These are phyloP conservation scores for Candida parachauliodes DNA, from an alignment of 805 yeast species.

Conservation along the genomic window DNA sequence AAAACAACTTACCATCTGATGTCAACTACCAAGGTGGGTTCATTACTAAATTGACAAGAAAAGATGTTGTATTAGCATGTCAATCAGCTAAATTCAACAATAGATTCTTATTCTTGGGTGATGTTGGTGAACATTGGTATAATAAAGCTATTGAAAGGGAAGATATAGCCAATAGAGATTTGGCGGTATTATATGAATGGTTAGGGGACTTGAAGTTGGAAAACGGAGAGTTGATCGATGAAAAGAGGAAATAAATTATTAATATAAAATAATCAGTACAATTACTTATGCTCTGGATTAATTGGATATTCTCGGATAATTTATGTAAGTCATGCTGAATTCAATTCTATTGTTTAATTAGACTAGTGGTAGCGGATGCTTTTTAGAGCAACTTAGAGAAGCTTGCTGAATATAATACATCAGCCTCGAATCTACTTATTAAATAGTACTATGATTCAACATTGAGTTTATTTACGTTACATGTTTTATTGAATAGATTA, in stretches of 20 bases:
- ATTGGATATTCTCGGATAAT: too few relatives aligned
- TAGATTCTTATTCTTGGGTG: constrained; percentile 38
- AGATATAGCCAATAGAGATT: constrained; percentile 37
- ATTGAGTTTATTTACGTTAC: too few relatives aligned
- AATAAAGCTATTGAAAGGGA: constrained; percentile 41
- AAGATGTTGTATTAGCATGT: constrained; percentile 43
- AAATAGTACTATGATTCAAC: too few relatives aligned
- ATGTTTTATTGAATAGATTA: too few relatives aligned
- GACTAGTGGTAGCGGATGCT: too few relatives aligned
- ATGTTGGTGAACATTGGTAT: constrained; percentile 36
- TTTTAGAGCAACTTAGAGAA: too few relatives aligned
- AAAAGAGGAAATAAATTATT: constrained; percentile 10
- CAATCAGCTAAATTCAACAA: constrained; percentile 30
- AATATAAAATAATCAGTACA: too few relatives aligned
- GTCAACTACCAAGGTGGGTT: constrained; percentile 47
- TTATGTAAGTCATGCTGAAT: too few relatives aligned
- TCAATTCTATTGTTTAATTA: too few relatives aligned
- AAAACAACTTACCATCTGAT: constrained; percentile 40
- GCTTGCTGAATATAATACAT: too few relatives aligned
- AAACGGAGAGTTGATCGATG: constrained; percentile 10
- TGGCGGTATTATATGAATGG: constrained; percentile 43
- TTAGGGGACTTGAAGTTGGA: constrained; percentile 30
- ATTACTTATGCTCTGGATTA: too few relatives aligned
- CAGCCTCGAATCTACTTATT: too few relatives aligned
- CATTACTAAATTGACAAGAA: constrained; percentile 43